phyloP scores from a whole-genome alignment of 1,284 basidiomycete genomes.

The Rhodofomes roseus region DNA sequence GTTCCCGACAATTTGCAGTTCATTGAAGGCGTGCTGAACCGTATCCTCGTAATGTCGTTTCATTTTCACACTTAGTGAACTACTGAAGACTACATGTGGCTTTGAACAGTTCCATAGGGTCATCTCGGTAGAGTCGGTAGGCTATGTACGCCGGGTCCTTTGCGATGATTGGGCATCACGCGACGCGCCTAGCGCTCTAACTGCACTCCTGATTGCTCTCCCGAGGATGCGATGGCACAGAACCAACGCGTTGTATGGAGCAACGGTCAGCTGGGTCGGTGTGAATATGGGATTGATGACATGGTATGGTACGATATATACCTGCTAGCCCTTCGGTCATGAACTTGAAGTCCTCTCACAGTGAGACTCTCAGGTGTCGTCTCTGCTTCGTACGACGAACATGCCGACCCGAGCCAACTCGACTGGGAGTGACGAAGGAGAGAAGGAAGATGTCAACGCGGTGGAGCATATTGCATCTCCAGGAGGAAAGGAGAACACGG shows the following conservation, averaged over 20 bases:
- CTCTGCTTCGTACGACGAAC: background rate
- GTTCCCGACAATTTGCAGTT: too few species aligned
- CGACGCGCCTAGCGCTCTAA: background rate
- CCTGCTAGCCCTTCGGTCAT: too few species aligned
- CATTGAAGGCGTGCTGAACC: too few species aligned
- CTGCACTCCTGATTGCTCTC: background rate
- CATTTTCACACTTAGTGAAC: too few species aligned
- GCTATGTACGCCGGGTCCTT: background rate
- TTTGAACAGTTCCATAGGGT: too few species aligned
- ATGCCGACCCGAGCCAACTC: background rate
- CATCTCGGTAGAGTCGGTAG: too few species aligned
- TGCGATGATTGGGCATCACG: background rate
- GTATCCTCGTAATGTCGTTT: too few species aligned
- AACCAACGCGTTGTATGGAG: background rate
- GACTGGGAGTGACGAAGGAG: background rate
- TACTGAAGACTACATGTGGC: too few species aligned
- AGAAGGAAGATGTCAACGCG: background rate
- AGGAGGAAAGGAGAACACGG: constrained; percentile 1
- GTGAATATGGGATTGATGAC: background rate
- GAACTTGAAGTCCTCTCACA: too few species aligned
- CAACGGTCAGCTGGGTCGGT: background rate
- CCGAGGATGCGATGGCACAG: background rate
- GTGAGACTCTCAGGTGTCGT: too few species aligned
- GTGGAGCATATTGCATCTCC: background rate
- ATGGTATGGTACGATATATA: background rate